Evolutionary conservation across 148 eudicot genomes (phyloP).

Genomic region (Chenopodium suecicum): DNA sequence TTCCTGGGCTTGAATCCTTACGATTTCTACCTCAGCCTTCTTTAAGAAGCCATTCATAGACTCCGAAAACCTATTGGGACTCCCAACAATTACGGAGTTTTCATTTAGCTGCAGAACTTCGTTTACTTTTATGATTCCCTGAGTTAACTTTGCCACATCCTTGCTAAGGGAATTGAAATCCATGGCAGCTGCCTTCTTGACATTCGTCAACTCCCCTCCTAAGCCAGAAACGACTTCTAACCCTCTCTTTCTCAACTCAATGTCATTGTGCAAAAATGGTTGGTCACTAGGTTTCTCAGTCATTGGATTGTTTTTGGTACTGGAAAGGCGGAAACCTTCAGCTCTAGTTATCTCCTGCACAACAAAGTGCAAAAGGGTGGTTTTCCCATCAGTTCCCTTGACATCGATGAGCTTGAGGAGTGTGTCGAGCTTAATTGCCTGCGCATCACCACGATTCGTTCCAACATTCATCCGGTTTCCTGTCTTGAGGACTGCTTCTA

Average conservation of each 20-base stretch:
- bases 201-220: constrained; percentile 73
- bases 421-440: constrained; percentile 90
- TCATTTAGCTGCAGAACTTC: constrained; percentile 49
- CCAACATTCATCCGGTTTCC: constrained; percentile 96
- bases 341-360: constrained; percentile 79
- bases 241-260: constrained; percentile 65
- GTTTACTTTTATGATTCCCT: constrained; percentile 44
- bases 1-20: constrained; percentile 44
- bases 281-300: constrained; percentile 6
- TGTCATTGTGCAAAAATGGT: constrained; percentile 39
- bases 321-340: constrained; percentile 52
- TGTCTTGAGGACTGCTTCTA: constrained; percentile 85
- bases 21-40: constrained; percentile 55
- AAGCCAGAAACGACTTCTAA: constrained; percentile 68
- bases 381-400: constrained; percentile 81
- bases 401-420: constrained; percentile 82
- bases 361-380: constrained; percentile 86
- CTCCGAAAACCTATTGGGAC: constrained; percentile 40
- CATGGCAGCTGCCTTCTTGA: constrained; percentile 78
- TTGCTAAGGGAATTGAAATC: constrained; percentile 46
- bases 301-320: constrained; percentile 16
- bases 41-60: constrained; percentile 56
- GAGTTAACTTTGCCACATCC: constrained; percentile 50
- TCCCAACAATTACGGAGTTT: constrained; percentile 31
- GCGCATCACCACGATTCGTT: constrained; percentile 85